These are phyloP conservation scores for Biscogniauxia sp. DNA, from an alignment of 2,329 filamentous ascomycete genomes.

Conservation along the genomic window DNA sequence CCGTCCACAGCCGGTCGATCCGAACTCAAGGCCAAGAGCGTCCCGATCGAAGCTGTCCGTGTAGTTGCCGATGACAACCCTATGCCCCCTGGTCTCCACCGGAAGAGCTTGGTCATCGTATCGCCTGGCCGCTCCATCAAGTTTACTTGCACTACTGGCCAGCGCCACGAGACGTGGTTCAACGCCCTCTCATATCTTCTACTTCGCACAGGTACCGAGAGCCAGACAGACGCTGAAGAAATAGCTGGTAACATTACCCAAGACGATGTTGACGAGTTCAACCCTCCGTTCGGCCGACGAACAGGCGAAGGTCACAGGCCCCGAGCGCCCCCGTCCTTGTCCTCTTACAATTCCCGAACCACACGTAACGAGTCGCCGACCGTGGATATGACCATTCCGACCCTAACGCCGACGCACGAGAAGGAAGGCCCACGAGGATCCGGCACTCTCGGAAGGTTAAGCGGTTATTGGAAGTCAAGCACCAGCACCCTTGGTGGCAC, in stretches of 20 bases:
- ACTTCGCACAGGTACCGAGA: slow-evolving; percentile 68
- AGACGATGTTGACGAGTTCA: slow-evolving; percentile 76
- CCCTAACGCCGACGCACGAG: slow-evolving; percentile 51
- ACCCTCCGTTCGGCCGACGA: slow-evolving; percentile 55
- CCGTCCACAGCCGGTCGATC: slow-evolving; percentile 74
- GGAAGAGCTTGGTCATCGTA: slow-evolving; percentile 87
- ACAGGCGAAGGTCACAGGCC: slow-evolving; percentile 45
- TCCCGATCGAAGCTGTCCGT: slow-evolving; percentile 87
- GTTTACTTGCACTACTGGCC: slow-evolving; percentile 90
- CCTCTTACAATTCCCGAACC: slow-evolving; percentile 76
- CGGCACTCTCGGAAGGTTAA: slow-evolving; percentile 57
- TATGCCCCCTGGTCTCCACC: slow-evolving; percentile 89
- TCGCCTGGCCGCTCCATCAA: slow-evolving; percentile 87
- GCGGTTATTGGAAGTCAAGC: slow-evolving; percentile 57
- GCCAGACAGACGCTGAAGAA: slow-evolving; percentile 60
- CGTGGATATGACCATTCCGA: slow-evolving; percentile 50
- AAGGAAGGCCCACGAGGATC: slow-evolving; percentile 31
- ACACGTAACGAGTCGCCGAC: slow-evolving; percentile 64
- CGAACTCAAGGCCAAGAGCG: slow-evolving; percentile 80
- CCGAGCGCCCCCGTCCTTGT: slow-evolving; percentile 63
- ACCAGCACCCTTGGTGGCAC: slow-evolving; percentile 40
- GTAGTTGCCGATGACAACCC: slow-evolving; percentile 94
- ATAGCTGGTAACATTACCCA: slow-evolving; percentile 55
- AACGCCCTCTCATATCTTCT: slow-evolving; percentile 93
- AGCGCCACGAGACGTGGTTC: slow-evolving; percentile 97